Percentiles rank a stretch among this genome's conserved stretches.
Conservation (phyloP, 306 rosid genomes). For the Quercus berberidifolia region DNA sequence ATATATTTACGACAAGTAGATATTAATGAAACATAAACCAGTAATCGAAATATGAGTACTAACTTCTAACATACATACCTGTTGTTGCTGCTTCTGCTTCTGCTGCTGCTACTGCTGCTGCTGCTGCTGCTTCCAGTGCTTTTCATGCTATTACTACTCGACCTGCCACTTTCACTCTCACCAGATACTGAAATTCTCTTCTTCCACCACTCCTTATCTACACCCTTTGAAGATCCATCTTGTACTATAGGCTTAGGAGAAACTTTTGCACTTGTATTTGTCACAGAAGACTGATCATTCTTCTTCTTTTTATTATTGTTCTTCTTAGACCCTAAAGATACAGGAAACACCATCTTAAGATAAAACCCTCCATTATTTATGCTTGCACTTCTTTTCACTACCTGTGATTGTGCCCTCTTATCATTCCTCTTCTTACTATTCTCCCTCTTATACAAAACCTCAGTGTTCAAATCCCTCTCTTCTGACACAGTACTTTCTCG, state of each 20-base stretch:
- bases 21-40: background rate
- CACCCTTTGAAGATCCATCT: constrained; percentile 32
- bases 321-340: constrained; percentile 39
- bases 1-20: background rate
- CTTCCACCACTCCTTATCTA: constrained; percentile 84
- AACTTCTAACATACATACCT: constrained; percentile 36
- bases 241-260: constrained; percentile 48
- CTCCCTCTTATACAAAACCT: constrained; percentile 16
- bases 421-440: constrained; percentile 20
- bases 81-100: constrained; percentile 36
- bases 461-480: constrained; percentile 12
- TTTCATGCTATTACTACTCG: constrained; percentile 59
- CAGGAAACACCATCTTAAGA: constrained; percentile 67
- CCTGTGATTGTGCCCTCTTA: background rate
- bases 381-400: constrained; percentile 32
- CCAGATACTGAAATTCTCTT: constrained; percentile 36
- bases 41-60: background rate
- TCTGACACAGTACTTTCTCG: constrained; percentile 13
- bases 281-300: constrained; percentile 10
- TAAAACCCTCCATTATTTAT: constrained; percentile 63
- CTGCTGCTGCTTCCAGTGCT: constrained; percentile 62
- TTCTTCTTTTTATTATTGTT: constrained; percentile 27
- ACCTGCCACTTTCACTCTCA: constrained; percentile 50
- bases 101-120: constrained; percentile 24
- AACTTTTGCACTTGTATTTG: constrained; percentile 41